Evolutionary conservation across 2,329 filamentous ascomycete genomes (phyloP), one percentile per base, ranked within the genome.

Genomic region (Beauveria rudraprayagi): DNA sequence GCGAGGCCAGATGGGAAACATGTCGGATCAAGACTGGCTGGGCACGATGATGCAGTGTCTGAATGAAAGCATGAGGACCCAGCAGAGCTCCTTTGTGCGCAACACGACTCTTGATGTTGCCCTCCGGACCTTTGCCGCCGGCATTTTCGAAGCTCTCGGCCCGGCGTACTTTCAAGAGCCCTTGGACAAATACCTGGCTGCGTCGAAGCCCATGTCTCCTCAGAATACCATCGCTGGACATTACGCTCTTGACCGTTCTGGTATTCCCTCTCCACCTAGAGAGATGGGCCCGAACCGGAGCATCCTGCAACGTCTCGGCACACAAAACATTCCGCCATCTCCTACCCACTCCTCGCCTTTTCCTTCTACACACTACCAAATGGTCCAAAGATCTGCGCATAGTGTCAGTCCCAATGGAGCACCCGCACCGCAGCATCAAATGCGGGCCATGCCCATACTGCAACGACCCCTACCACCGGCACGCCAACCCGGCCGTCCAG

Each of bases 21-120:
- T 55, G 51, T 48, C 58, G 19, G 30, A 50, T 3, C 51, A 60
- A 5, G 58, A 60, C 30, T 61, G 51, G 51, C 10, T 55, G 7
- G 58, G 51, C 6, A 55, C 51, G 5, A 55, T 61, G 58, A 54
- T 55, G 58, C 34, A 61, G 17, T 61, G 58, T 34, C 14, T 61
- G 16, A 55, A 61, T 14, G 58, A 61, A 16, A 61, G 58, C 51
- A 61, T 43, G 58, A 40, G 24, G 22, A 30, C 58, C 0, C 51
- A 55, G 43, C 58, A 55, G 44, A 48, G 30, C 43, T 55, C 47
- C 1, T 53, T 58, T 48, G 53, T 47, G 2, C 53, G 54, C 47
- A 58, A 61, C 40, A 52, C 48, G 5, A 30, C 46, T 6, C 54
- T 61, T 5, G 54, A 61, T 40, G 26, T 53, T 19, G 60, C 60